These are phyloP conservation scores for Syncephalis plumigaleata DNA, from an alignment of 371 early-diverging fungal genomes.

Conservation along the genomic window DNA sequence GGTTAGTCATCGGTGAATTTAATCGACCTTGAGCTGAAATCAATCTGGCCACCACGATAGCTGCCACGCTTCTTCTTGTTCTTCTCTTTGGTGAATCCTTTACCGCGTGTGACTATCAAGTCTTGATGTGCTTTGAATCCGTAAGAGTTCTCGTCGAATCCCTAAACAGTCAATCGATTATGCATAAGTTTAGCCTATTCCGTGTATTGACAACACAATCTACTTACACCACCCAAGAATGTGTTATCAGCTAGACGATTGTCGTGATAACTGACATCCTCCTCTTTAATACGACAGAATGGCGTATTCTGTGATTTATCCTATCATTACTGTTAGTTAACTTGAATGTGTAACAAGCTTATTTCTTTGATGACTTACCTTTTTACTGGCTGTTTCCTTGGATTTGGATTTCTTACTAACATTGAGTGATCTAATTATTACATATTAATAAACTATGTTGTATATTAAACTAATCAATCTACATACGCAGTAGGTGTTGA, in stretches of 20 bases:
- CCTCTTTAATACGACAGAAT: conserved; percentile 66
- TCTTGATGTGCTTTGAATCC: conserved; percentile 88
- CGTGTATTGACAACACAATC: neutral
- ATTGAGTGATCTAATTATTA: too few relatives aligned
- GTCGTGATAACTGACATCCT: conserved; percentile 64
- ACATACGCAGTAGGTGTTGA: too few relatives aligned
- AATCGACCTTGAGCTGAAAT: conserved; percentile 67
- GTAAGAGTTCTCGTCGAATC: conserved; percentile 48
- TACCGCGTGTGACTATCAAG: conserved; percentile 78
- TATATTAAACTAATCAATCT: too few relatives aligned
- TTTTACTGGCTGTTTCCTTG: too few relatives aligned
- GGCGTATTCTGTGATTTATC: conserved; percentile 29
- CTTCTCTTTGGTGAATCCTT: conserved; percentile 89
- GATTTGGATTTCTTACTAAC: too few relatives aligned
- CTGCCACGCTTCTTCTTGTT: conserved; percentile 95
- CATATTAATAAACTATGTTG: too few relatives aligned
- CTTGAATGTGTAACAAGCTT: too few relatives aligned
- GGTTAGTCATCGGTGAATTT: conserved; percentile 47
- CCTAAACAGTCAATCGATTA: conserved; percentile 11
- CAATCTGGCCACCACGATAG: conserved; percentile 86
- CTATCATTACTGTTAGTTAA: too few relatives aligned
- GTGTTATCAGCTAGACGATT: conserved; percentile 72
- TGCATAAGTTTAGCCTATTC: neutral
- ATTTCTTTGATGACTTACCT: too few relatives aligned
- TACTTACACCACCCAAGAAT: conserved; percentile 36